Evolutionary conservation across 2,329 filamentous ascomycete species (phyloP).

Genomic region (Aureobasidium sp.): DNA sequence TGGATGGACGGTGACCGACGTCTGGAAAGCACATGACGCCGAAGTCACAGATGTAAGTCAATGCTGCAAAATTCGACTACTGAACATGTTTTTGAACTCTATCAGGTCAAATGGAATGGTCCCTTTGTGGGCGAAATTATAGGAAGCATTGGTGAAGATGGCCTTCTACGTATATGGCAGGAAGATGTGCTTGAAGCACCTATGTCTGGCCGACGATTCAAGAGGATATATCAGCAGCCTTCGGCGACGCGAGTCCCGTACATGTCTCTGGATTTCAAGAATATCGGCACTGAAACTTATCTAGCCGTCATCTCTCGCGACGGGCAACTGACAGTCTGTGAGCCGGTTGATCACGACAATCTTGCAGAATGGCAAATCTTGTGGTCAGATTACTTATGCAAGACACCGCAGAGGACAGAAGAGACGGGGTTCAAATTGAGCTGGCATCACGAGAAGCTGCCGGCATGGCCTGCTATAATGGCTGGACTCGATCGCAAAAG

Average conservation of each 20-base stretch:
- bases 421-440: conserved; percentile 88
- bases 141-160: conserved; percentile 89
- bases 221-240: conserved; percentile 66
- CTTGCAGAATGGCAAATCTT: conserved; percentile 79
- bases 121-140: conserved; percentile 90
- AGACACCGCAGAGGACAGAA: conserved; percentile 78
- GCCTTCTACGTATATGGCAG: conserved; percentile 91
- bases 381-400: conserved; percentile 79
- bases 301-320: conserved; percentile 87
- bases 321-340: conserved; percentile 81
- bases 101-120: conserved; percentile 91
- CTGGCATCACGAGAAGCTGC: conserved; percentile 89
- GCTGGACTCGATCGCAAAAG: conserved; percentile 86
- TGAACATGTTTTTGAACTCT: not conserved
- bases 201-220: conserved; percentile 82
- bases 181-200: conserved; percentile 86
- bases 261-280: conserved; percentile 87
- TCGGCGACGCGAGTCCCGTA: conserved; percentile 76
- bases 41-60: conserved; percentile 83
- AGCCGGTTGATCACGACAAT: conserved; percentile 87
- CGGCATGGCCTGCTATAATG: conserved; percentile 79
- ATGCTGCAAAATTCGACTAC: not conserved
- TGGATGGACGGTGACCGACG: conserved; percentile 87
- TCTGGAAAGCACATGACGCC: conserved; percentile 89
- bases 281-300: conserved; percentile 85